These are phyloP conservation scores for Russula earlei DNA, from an alignment of 768 basidiomycete genomes.

Conservation along the genomic window DNA sequence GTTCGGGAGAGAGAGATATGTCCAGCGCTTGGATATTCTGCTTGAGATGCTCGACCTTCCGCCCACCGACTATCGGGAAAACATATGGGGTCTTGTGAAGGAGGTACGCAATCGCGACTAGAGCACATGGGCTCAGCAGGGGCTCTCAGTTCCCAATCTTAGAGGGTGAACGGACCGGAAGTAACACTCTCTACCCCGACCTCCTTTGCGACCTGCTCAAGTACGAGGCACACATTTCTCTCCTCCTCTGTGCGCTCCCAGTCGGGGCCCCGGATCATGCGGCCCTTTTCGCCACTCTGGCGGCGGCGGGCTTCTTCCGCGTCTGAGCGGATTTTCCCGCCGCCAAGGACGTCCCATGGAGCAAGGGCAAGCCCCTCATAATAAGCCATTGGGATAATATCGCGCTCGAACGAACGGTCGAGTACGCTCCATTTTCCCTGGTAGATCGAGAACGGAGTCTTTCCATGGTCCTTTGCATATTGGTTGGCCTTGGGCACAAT, in stretches of 20 bases:
- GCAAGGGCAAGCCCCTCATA: conserved; percentile 30
- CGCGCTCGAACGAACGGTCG: conserved; percentile 33
- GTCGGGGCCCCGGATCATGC: conserved; percentile 5
- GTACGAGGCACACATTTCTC: conserved; percentile 10
- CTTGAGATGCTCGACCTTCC: conserved; percentile 42
- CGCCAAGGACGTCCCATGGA: conserved; percentile 35
- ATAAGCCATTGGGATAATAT: conserved; percentile 33
- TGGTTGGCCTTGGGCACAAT: conserved; percentile 31
- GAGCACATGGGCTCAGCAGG: not conserved
- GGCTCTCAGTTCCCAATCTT: no score
- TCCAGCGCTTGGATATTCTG: conserved; percentile 43
- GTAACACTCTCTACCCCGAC: conserved; percentile 40
- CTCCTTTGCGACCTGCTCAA: conserved; percentile 41
- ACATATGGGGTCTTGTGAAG: conserved; percentile 45
- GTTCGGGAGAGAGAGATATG: conserved; percentile 36
- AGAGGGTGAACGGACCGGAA: conserved; percentile 29
- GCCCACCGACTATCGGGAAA: conserved; percentile 43
- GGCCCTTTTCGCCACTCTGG: conserved; percentile 30
- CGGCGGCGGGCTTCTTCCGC: conserved; percentile 29
- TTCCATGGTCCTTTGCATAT: conserved; percentile 31
- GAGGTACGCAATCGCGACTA: conserved; percentile 46
- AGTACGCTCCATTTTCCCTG: conserved; percentile 30
- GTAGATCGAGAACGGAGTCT: conserved; percentile 36
- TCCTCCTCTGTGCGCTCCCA: conserved; percentile 17
- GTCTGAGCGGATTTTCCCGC: conserved; percentile 34